phyloP scores from a whole-genome alignment of 805 yeast genomes.

The Grigorovia transvaalensis region DNA sequence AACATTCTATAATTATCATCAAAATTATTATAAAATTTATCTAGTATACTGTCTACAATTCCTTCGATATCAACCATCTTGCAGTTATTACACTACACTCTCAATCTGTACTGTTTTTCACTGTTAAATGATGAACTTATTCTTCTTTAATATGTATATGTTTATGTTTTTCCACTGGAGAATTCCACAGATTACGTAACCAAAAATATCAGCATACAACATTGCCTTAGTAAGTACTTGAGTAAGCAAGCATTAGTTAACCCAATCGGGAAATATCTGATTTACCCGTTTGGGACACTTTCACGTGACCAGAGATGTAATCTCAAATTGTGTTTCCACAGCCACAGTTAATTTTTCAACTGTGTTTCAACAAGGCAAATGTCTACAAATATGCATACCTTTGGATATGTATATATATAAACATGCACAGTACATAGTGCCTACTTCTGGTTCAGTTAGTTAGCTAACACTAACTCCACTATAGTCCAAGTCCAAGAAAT shows the following conservation, averaged over 20 bases:
- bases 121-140: too few relatives aligned
- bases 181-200: too few relatives aligned
- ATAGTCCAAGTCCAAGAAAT: not conserved
- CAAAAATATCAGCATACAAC: too few relatives aligned
- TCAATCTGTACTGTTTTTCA: not conserved
- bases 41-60: constrained; percentile 26
- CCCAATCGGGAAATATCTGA: not conserved
- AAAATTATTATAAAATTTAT: constrained; percentile 16
- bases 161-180: too few relatives aligned
- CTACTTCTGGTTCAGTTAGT: not conserved
- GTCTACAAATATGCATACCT: not conserved
- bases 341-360: not conserved
- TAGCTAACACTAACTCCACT: not conserved
- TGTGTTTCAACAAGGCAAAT: not conserved
- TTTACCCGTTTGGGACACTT: not conserved
- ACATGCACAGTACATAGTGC: not conserved
- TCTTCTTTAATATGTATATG: too few relatives aligned
- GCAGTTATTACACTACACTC: not conserved
- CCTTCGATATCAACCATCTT: constrained; percentile 22
- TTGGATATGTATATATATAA: not conserved
- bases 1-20: constrained; percentile 36
- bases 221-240: too few relatives aligned
- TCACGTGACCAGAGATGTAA: not conserved
- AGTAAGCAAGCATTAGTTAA: not conserved
- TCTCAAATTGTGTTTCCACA: not conserved